A percentile compares a stretch with the other conserved stretches of the same genome.
These are phyloP conservation scores for Corniculantispora saksenae DNA, from an alignment of 2,329 filamentous ascomycete genomes.

Conservation along the genomic window DNA sequence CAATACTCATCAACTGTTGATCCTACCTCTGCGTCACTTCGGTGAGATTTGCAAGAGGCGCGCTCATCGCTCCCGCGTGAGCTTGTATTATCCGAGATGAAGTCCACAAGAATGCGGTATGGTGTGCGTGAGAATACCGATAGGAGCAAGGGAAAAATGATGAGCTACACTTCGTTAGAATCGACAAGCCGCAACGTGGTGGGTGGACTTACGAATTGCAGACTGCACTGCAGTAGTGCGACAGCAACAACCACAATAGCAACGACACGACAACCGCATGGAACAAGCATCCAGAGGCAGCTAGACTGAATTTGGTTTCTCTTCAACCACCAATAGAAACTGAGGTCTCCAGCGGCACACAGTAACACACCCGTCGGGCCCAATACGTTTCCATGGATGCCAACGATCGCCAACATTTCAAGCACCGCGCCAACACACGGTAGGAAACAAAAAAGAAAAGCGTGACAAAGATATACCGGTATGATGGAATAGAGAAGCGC, in stretches of 20 bases:
- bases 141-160: not conserved
- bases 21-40: not conserved
- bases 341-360: not conserved
- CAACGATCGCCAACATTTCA: too few relatives aligned
- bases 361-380: not conserved
- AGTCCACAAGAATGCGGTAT: not conserved
- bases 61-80: not conserved
- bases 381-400: too few relatives aligned
- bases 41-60: too few relatives aligned
- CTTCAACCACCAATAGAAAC: not conserved
- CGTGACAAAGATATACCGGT: not conserved
- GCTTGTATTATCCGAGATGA: not conserved
- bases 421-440: not conserved
- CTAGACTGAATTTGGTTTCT: not conserved
- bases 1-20: too few relatives aligned
- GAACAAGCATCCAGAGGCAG: not conserved
- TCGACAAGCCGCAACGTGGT: not conserved
- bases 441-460: not conserved
- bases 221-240: not conserved
- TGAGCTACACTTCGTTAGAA: not conserved
- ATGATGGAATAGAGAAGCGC: not conserved
- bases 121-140: not conserved
- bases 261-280: not conserved
- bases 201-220: not conserved
- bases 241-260: not conserved